Evolutionary conservation across 176 grass and related monocot genomes (phyloP).

Genomic region (Oryza meyeriana): DNA sequence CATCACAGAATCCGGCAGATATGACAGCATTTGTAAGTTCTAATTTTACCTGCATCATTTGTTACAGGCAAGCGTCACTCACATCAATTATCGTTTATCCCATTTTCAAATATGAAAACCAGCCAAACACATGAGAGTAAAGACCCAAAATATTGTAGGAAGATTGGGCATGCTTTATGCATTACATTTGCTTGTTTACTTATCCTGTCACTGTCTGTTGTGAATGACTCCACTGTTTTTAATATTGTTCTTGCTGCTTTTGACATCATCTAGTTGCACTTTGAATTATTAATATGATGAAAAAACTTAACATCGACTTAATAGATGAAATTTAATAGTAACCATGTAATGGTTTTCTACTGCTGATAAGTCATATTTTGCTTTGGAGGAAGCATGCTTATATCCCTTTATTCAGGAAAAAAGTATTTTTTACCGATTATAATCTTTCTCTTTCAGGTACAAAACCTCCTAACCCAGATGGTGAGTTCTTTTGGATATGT

Average conservation of each 20-base stretch:
- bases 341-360: constrained; percentile 7
- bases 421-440: constrained; percentile 21
- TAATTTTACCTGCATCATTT: constrained; percentile 12
- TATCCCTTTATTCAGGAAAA: constrained; percentile 1
- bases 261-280: neutral
- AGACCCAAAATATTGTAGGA: neutral
- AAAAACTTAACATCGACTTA: neutral
- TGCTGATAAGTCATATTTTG: neutral
- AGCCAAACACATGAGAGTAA: neutral
- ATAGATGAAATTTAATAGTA: neutral
- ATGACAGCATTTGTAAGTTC: constrained; percentile 91
- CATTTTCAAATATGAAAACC: neutral
- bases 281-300: constrained; percentile 4
- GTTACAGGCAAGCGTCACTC: neutral
- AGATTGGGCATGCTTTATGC: neutral
- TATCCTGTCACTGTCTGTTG: neutral
- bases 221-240: neutral
- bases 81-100: neutral
- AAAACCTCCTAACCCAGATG: constrained; percentile 93
- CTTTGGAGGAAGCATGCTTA: constrained; percentile 3
- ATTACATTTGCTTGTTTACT: neutral
- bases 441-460: constrained; percentile 62
- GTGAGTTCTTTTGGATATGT: constrained; percentile 43
- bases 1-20: constrained; percentile 78
- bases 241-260: neutral